These are phyloP conservation scores for Pelargonium fulgidum DNA, from an alignment of 441 rosid species.

Conservation along the genomic window DNA sequence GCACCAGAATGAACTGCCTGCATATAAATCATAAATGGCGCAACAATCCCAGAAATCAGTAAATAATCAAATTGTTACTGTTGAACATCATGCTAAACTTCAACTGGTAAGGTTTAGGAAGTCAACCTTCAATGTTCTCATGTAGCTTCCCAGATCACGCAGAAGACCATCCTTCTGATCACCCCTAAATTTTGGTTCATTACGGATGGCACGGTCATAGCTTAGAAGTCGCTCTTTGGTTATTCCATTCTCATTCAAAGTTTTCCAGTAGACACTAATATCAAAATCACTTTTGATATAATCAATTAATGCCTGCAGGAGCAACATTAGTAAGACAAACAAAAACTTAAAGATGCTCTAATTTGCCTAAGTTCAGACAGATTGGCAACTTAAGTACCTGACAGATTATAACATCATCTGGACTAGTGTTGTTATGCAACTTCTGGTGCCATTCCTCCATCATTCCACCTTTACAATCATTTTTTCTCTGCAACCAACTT, in stretches of 20 bases:
- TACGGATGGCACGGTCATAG: constrained; percentile 93
- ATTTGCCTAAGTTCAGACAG: constrained; percentile 15
- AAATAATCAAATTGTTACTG: constrained; percentile 1
- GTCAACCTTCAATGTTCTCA: constrained; percentile 93
- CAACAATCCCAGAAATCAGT: neutral
- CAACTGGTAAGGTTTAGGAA: constrained; percentile 16
- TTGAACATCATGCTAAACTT: constrained; percentile 8
- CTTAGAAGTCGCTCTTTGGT: constrained; percentile 87
- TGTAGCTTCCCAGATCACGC: constrained; percentile 86
- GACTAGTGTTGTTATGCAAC: constrained; percentile 97
- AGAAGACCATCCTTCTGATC: constrained; percentile 83
- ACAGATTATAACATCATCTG: constrained; percentile 95
- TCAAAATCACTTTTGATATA: constrained; percentile 68
- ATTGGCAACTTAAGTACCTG: constrained; percentile 50
- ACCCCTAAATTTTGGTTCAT: constrained; percentile 73
- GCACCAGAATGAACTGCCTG: constrained; percentile 99
- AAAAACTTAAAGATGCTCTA: constrained; percentile 15
- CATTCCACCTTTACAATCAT: constrained; percentile 94
- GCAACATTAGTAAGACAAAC: constrained; percentile 16
- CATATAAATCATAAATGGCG: constrained; percentile 23
- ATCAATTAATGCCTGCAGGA: constrained; percentile 84
- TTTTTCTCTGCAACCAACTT: constrained; percentile 64
- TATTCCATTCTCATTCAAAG: constrained; percentile 88
- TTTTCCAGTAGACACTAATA: constrained; percentile 88
- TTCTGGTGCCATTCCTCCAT: constrained; percentile 99